Evolutionary conservation across 1,139 yeast species (phyloP).

Genomic region (Taphrina pruni): DNA sequence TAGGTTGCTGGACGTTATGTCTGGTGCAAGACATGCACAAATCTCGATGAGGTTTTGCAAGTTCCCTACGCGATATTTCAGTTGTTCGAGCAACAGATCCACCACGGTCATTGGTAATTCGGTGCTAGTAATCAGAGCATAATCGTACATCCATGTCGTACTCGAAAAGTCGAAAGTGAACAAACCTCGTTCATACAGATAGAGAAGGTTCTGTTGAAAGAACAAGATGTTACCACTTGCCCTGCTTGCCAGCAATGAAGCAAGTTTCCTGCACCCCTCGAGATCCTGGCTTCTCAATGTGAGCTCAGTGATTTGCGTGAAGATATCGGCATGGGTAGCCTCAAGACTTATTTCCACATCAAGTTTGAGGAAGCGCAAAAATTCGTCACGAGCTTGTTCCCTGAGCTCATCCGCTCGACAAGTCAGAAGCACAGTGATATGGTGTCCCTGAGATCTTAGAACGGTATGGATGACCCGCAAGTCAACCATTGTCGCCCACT

Average conservation of each 20-base stretch:
- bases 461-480: constrained; percentile 6
- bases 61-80: not conserved
- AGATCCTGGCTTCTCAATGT: not conserved
- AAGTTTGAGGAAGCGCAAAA: not conserved
- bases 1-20: not conserved
- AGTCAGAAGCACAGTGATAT: not conserved
- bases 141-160: not conserved
- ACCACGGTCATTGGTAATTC: not conserved
- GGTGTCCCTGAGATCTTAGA: not conserved
- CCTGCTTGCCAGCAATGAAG: constrained; percentile 1
- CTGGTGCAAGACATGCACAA: constrained; percentile 24
- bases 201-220: constrained; percentile 14
- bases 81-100: not conserved
- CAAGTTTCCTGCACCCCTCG: not conserved
- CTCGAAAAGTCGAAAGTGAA: not conserved
- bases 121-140: not conserved
- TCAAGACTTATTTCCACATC: constrained; percentile 7
- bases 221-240: constrained; percentile 10
- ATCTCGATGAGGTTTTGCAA: not conserved
- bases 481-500: constrained; percentile 12
- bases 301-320: constrained; percentile 6
- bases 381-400: not conserved
- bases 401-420: constrained; percentile 2
- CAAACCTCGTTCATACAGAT: constrained; percentile 3
- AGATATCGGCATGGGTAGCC: not conserved